A percentile compares a stretch with the other conserved stretches of the same genome.
Evolutionary conservation across 2,329 filamentous ascomycete species (phyloP).

Genomic region (Aspergillus pseudotamarii): DNA sequence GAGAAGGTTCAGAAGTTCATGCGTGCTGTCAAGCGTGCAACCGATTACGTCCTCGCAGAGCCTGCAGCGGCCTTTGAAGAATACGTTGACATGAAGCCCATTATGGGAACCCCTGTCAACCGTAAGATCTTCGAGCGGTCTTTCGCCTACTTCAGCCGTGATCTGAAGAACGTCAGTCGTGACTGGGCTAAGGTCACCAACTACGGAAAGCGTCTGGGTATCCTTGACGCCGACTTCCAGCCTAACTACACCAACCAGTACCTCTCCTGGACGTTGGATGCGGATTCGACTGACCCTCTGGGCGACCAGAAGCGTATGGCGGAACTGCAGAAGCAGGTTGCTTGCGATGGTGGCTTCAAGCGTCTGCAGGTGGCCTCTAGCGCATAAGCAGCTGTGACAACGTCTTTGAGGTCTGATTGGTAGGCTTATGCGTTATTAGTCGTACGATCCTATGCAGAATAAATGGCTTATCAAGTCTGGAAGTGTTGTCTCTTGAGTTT

Average conservation of each 20-base stretch:
- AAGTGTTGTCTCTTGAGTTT: not conserved
- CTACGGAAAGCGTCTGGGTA: constrained; percentile 73
- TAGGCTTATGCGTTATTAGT: not conserved
- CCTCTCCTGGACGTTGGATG: constrained; percentile 66
- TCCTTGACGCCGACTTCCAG: constrained; percentile 64
- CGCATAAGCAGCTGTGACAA: constrained; percentile 21
- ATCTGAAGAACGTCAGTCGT: constrained; percentile 72
- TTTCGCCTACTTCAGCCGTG: constrained; percentile 74
- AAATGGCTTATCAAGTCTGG: not conserved
- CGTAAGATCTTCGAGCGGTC: constrained; percentile 79
- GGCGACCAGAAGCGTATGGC: constrained; percentile 77
- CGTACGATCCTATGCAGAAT: not conserved
- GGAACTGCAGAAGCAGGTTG: constrained; percentile 68
- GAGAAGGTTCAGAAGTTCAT: constrained; percentile 70
- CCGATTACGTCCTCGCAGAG: constrained; percentile 68
- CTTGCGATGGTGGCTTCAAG: constrained; percentile 63
- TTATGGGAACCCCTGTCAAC: constrained; percentile 69
- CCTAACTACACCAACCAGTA: constrained; percentile 77
- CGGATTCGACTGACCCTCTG: constrained; percentile 66
- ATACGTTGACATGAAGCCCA: constrained; percentile 72
- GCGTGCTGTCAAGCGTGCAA: constrained; percentile 72
- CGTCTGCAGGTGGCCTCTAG: constrained; percentile 34
- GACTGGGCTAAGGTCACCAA: constrained; percentile 78
- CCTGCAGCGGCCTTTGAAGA: constrained; percentile 67
- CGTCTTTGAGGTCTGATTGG: not conserved